Base-by-base conservation (phyloP, 805 yeast species). In the Lipomyces starkeyi region DNA sequence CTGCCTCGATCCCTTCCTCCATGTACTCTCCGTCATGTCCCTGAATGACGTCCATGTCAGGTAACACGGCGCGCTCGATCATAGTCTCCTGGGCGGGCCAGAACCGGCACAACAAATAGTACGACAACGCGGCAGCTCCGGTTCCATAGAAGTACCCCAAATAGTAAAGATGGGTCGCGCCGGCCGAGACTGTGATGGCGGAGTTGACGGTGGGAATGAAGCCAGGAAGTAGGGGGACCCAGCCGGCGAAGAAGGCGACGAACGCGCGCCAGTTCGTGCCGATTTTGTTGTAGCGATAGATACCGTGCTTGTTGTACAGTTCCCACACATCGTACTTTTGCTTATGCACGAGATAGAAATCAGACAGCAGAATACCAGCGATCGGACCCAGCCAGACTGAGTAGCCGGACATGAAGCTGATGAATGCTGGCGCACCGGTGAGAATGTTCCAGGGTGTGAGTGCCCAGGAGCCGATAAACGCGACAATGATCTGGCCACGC, bases 391-490 rank as follows among this genome's bases (percentile, higher is more conserved):
- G 81, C 83, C 92, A 91, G 17, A 91, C 92, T 0, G 96, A 83
- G 77, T 91, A 91, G 0, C 97, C 95, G 53, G 90, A 84, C 65
- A 92, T 80, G 74, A 91, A 91, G 6, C 93, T 88, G 47, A 95
- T 88, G 80, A 91, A 91, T 79, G 84, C 88, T 49, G 87, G 86
- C 0, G 92, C 86, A 3, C 90, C 82, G 2, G 89, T 82, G 76
- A 88, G 82, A 76, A 91, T 84, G 73, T 91, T 84, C 97, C 97
- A 91, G 56, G 97, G 97, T 76, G 93, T 79, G 53, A 77, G 88
- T 70, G 91, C 87, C 65, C 86, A 85, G 70, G 88, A 82, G 0
- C 92, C 91, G 61, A 91, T 77, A 14, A 82, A 78, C 0, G 96
- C 95, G 80, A 95, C 90, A 61, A 92, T 79, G 77, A 85, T 89